Base-by-base conservation (phyloP, 495 filamentous ascomycete genomes). In the Xylaria venustula region DNA sequence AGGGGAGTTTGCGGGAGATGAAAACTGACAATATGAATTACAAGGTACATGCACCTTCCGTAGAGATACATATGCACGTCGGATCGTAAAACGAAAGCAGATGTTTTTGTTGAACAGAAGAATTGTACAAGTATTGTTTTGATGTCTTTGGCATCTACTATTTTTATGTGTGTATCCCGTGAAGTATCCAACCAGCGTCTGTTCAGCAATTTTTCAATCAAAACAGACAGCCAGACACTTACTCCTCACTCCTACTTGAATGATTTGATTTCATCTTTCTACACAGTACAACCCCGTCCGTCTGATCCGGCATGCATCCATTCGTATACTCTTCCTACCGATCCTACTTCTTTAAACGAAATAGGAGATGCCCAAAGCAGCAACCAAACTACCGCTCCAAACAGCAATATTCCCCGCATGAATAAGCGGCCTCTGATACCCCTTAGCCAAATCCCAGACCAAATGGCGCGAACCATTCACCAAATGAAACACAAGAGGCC, bases 381-480 rank as follows among this genome's bases (percentile, higher is more conserved):
- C 83, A 6, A 88, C 77, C 2, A 85, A 65, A 62, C 84, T 90
- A 62, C 87, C 70, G 9, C 85, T 91, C 65, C 95, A 81, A 22
- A 92, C 84, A 34, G 81, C 74, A 84, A 88, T 94, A 56, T 92
- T 93, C 2, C 83, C 86, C 75, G 81, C 81, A 63, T 89, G 83
- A 60, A 98, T 90, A 63, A 79, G 76, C 67, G 81, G 78, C 73
- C 93, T 90, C 65, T 73, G 79, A 58, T 96, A 85, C 41, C 83
- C 82, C 54, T 77, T 73, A 37, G 88, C 89, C 51, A 86, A 73
- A 82, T 99, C 94, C 89, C 90, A 97, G 30, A 82, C 63, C 76
- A 99, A 80, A 82, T 98, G 94, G 69, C 92, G 85, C n/a, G 95
- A 56, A 23, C 95, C 94, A 77, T 96, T 97, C 65, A 92, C 71